Percentiles rank a stretch among this genome's conserved stretches.
These are phyloP conservation scores for Henckelia pumila DNA, from an alignment of 257 asterid genomes.

Conservation along the genomic window DNA sequence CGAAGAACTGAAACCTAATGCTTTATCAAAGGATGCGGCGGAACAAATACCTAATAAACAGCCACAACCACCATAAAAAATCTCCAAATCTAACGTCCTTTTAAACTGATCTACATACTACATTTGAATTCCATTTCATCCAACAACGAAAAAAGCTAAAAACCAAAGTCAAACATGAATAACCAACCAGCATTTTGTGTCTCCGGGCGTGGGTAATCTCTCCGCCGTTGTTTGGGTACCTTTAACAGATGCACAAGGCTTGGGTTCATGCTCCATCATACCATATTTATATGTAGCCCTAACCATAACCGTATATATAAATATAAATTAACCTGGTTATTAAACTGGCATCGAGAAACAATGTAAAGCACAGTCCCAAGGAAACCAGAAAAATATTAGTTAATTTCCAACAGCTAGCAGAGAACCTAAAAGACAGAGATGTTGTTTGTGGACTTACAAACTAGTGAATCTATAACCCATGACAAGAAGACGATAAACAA, in stretches of 20 bases:
- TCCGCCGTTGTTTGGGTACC: slow-evolving; percentile 71
- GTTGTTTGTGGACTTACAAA: no score
- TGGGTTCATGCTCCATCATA: slow-evolving; percentile 80
- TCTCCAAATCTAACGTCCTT: neutral
- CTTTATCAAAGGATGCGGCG: slow-evolving; percentile 92
- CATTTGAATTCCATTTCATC: neutral
- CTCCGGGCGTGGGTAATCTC: slow-evolving; percentile 43
- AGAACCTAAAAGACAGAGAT: neutral
- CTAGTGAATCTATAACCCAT: neutral
- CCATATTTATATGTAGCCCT: slow-evolving; percentile 96
- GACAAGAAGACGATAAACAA: slow-evolving; percentile 1
- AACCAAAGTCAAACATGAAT: neutral
- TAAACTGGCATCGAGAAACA: no score
- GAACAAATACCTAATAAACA: slow-evolving; percentile 72
- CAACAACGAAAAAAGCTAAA: neutral
- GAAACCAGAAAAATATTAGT: neutral
- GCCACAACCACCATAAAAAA: slow-evolving; percentile 5
- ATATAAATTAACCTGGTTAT: slow-evolving; percentile 1
- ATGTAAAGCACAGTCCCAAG: no score
- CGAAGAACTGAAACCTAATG: slow-evolving; percentile 98
- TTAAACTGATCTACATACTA: no score
- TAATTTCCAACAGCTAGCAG: neutral
- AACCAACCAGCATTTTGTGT: slow-evolving; percentile 81
- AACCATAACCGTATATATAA: slow-evolving; percentile 20
- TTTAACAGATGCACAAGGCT: slow-evolving; percentile 92